Evolutionary conservation across 2,329 filamentous ascomycete species (phyloP).

Genomic region (Aspergillus costaricaensis): DNA sequence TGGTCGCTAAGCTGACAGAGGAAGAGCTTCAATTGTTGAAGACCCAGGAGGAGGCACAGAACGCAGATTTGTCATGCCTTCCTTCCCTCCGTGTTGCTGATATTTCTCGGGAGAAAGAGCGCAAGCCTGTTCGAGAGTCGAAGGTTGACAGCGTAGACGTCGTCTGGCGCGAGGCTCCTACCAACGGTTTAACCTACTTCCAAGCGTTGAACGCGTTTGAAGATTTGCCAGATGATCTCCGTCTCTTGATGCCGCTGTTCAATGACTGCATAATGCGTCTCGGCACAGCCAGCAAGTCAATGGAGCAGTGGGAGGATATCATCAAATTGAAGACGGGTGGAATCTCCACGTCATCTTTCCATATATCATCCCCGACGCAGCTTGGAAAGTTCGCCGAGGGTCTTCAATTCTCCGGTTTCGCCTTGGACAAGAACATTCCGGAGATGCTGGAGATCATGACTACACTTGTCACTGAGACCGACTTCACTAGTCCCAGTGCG

Average conservation of each 20-base stretch:
- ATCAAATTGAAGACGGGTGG: constrained; percentile 97
- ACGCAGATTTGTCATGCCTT: constrained; percentile 81
- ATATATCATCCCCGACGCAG: constrained; percentile 74
- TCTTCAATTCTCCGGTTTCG: constrained; percentile 80
- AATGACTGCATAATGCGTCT: constrained; percentile 91
- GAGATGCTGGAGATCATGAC: constrained; percentile 86
- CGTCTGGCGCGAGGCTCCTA: constrained; percentile 89
- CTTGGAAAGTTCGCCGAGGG: constrained; percentile 75
- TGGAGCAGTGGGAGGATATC: constrained; percentile 92
- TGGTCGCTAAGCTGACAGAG: constrained; percentile 69
- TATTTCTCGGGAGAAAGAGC: constrained; percentile 77
- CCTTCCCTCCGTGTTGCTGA: constrained; percentile 87
- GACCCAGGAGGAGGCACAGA: constrained; percentile 81
- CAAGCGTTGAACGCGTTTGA: constrained; percentile 80
- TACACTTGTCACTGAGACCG: constrained; percentile 78
- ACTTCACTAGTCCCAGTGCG: constrained; percentile 83
- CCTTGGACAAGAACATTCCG: constrained; percentile 84
- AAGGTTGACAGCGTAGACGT: constrained; percentile 66
- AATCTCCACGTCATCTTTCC: constrained; percentile 79
- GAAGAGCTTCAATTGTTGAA: constrained; percentile 77
- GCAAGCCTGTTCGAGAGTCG: constrained; percentile 64
- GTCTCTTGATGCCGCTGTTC: constrained; percentile 83
- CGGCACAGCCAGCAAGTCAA: constrained; percentile 81
- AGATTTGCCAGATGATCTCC: constrained; percentile 78
- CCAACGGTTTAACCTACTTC: constrained; percentile 96